Base-by-base conservation (phyloP, 2,329 filamentous ascomycete species). In the Ophiostoma himal-ulmi region DNA sequence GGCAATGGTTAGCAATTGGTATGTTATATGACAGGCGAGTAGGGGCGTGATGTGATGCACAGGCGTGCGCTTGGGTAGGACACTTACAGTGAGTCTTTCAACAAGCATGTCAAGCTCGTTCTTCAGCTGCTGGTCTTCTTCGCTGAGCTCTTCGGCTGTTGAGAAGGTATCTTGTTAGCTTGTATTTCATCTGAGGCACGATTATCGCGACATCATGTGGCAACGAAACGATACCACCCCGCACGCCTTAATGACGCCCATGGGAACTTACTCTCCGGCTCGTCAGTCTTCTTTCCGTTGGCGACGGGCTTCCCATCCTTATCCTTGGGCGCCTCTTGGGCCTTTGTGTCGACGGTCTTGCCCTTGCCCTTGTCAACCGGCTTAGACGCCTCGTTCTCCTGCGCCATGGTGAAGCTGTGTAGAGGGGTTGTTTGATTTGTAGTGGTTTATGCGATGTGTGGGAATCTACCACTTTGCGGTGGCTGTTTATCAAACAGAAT, bases 41-140 rank as follows among this genome's bases (percentile, higher is more conserved):
- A 5, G 36, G 20, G 37, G 3, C n/a, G 8, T 66, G 22, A 10
- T 60, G 8, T 66, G 22, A 10, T 60, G 37, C 39, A 22, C 65
- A 5, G 17, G 20, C 14, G 37, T 26, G 37, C 10, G 64, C n/a
- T 41, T 39, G 5, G 36, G 62, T 20, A 7, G 37, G 11, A 20
- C n/a, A 17, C 75, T 68, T 83, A 96, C 93, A 80, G 91, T 91
- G 86, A 99, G 85, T 78, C 95, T 88, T 83, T 99, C 95, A 10
- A 97, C 94, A 69, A 99, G 88, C 94, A 98, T 96, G 75, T 99
- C 95, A 73, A 99, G 89, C 82, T 99, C 95, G 78, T 87, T 94
- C 85, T 99, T 99, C 78, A 99, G 88, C 84, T 98, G 94, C 82
- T 98, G 94, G 75, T 99, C 95, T 81, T 99, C 95, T 78, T 99